Percentiles rank a stretch among this genome's conserved stretches.
phyloP scores from a whole-genome alignment of 2,329 filamentous ascomycete genomes.

The Diaporthe amygdali region DNA sequence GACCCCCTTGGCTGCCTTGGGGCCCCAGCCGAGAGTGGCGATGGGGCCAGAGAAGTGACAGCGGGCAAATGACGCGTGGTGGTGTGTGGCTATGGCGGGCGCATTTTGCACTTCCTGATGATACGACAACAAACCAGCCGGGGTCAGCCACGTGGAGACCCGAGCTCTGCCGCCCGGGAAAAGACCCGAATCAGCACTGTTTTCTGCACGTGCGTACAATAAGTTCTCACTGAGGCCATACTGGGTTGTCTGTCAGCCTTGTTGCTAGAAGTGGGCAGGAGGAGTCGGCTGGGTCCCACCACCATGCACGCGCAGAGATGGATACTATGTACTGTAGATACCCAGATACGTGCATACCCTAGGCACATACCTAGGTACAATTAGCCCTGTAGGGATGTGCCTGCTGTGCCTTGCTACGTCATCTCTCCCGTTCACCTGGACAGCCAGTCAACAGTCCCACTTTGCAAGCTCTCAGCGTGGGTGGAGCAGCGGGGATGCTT shows the following conservation, averaged over 20 bases:
- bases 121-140: not conserved
- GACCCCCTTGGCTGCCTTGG: not conserved
- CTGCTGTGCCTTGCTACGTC: constrained; percentile 5
- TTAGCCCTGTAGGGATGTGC: constrained; percentile 6
- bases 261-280: not conserved
- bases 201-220: too few species aligned
- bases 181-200: not conserved
- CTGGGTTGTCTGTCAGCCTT: not conserved
- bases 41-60: not conserved
- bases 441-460: constrained; percentile 23
- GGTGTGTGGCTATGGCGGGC: not conserved
- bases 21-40: not conserved
- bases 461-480: not conserved
- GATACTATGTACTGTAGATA: not conserved
- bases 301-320: not conserved
- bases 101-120: not conserved
- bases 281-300: not conserved
- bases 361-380: too few species aligned
- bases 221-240: not conserved
- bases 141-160: not conserved
- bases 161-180: not conserved
- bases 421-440: constrained; percentile 20
- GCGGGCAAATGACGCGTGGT: not conserved
- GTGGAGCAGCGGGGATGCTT: constrained; percentile 13
- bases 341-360: not conserved